Conservation (phyloP, 805 yeast species). For the Saccharomycopsis sp. region DNA sequence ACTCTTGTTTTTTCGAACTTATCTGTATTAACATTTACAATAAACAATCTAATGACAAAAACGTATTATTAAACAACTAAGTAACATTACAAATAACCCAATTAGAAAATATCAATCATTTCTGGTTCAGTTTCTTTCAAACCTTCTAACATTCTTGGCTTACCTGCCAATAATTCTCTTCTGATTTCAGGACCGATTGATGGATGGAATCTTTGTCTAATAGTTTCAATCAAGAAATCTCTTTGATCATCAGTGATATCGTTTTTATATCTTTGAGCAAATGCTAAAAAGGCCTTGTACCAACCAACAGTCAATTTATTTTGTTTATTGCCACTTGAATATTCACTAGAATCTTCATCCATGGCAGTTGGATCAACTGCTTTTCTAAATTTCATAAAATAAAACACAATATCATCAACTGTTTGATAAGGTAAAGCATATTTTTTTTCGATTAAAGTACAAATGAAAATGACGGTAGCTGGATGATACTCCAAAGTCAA, state of each 20-base stretch:
- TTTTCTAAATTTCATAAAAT: constrained; percentile 82
- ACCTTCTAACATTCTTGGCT: constrained; percentile 38
- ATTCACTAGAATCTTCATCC: constrained; percentile 24
- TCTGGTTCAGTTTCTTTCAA: constrained; percentile 22
- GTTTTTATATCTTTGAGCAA: constrained; percentile 93
- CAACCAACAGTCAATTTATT: constrained; percentile 78
- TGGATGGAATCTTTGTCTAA: constrained; percentile 80
- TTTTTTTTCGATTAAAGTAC: constrained; percentile 83
- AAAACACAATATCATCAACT: constrained; percentile 86
- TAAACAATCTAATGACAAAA: not conserved
- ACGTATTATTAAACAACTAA: too few relatives aligned
- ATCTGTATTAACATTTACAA: not conserved
- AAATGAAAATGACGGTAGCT: constrained; percentile 81
- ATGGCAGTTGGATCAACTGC: constrained; percentile 33
- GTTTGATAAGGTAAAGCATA: constrained; percentile 97
- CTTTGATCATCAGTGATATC: constrained; percentile 99
- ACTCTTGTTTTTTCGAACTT: not conserved
- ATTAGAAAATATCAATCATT: constrained; percentile 20
- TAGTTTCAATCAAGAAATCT: constrained; percentile 83
- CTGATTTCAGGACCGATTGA: constrained; percentile 90
- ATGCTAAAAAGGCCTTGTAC: constrained; percentile 92
- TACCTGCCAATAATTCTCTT: constrained; percentile 85
- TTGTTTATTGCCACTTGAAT: constrained; percentile 10
- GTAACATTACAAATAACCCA: too few relatives aligned
- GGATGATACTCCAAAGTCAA: constrained; percentile 78